phyloP scores from a whole-genome alignment of 2,329 filamentous ascomycete genomes.

The Pseudogymnoascus sp. region DNA sequence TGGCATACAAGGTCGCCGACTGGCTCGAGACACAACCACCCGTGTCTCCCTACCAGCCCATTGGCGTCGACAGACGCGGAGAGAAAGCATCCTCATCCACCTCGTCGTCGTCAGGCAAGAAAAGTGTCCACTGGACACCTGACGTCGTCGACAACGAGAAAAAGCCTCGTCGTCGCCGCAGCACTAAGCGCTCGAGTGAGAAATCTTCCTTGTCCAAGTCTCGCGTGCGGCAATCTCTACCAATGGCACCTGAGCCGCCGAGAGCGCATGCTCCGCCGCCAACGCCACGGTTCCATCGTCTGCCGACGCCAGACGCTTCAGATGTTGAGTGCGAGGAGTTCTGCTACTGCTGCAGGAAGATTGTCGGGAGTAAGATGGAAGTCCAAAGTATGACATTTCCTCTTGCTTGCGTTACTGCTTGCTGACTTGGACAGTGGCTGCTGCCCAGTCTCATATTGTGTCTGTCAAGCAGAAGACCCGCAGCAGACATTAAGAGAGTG shows the following conservation, averaged over 20 bases:
- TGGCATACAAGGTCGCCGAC: conserved; percentile 10
- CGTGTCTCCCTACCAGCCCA: conserved; percentile 3
- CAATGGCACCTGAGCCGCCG: conserved; percentile 16
- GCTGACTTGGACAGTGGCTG: conserved; percentile 19
- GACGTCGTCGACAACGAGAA: conserved; percentile 17
- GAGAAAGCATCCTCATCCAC: background rate
- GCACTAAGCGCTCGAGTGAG: background rate
- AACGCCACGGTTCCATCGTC: conserved; percentile 20
- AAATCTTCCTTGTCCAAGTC: background rate
- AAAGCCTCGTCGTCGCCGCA: background rate
- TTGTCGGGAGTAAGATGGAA: background rate
- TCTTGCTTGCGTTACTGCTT: conserved; percentile 1
- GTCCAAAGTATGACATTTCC: background rate
- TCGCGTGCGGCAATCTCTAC: background rate
- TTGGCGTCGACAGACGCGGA: background rate
- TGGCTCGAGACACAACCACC: conserved; percentile 8
- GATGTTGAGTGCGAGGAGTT: conserved; percentile 16
- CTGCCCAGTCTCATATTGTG: conserved; percentile 19
- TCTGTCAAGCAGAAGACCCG: background rate
- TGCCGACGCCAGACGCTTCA: conserved; percentile 23
- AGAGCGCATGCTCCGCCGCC: conserved; percentile 17
- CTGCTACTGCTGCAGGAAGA: conserved; percentile 13
- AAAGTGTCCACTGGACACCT: conserved; percentile 20
- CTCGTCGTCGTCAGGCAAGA: conserved; percentile 11
- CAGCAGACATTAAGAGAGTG: background rate